These are phyloP conservation scores for Aurantiochytrium sp. DNA, from an alignment of 108 stramenopile species.

Conservation along the genomic window DNA sequence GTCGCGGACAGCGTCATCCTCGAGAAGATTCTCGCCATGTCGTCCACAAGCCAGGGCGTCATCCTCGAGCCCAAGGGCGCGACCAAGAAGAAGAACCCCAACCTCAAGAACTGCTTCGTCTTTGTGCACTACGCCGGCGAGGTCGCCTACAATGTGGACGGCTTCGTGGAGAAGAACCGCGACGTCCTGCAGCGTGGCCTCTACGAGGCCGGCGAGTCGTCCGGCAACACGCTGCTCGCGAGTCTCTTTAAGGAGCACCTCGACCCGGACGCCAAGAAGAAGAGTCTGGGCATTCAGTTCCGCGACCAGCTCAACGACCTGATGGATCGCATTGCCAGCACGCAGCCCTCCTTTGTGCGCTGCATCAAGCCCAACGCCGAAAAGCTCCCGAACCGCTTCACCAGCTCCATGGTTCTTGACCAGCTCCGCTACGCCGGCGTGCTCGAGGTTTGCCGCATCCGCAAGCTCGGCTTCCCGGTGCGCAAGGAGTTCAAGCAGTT, in stretches of 20 bases:
- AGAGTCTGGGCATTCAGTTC: constrained; percentile 29
- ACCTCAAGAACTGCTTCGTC: constrained; percentile 8
- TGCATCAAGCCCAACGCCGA: constrained; percentile 53
- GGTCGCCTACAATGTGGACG: constrained; percentile 68
- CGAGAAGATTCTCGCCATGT: neutral
- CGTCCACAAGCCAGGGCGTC: constrained; percentile 32
- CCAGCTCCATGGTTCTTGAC: constrained; percentile 32
- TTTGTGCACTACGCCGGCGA: constrained; percentile 77
- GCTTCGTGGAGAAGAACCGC: constrained; percentile 83
- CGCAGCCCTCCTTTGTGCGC: constrained; percentile 35
- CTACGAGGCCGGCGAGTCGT: neutral
- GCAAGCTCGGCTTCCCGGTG: constrained; percentile 54
- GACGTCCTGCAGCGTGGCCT: constrained; percentile 61
- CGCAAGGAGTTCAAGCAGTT: constrained; percentile 55
- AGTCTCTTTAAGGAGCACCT: neutral
- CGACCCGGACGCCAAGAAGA: neutral
- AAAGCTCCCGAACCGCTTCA: constrained; percentile 1
- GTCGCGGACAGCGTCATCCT: constrained; percentile 35
- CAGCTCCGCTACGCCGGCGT: constrained; percentile 60
- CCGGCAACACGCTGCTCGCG: neutral
- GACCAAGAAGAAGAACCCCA: neutral
- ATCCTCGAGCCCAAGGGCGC: constrained; percentile 3
- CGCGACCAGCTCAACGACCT: constrained; percentile 20
- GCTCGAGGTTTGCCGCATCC: constrained; percentile 62
- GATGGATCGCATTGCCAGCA: neutral